These are phyloP conservation scores for Paraconiothyrium brasiliense DNA, from an alignment of 2,329 filamentous ascomycete genomes.

Conservation along the genomic window DNA sequence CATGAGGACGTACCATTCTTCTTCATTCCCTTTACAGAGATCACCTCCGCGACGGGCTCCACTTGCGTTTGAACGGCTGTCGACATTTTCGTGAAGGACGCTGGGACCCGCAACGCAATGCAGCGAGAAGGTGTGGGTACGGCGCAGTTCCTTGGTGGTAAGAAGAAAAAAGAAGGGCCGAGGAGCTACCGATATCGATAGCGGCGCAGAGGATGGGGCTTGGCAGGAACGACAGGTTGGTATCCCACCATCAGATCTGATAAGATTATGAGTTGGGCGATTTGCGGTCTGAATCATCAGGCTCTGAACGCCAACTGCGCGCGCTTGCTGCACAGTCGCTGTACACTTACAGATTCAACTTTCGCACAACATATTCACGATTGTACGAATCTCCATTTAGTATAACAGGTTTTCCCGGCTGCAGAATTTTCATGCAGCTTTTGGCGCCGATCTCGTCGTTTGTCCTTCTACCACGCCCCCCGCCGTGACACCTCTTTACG, in stretches of 20 bases:
- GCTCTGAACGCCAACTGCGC: slow-evolving; percentile 7
- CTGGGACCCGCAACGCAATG: slow-evolving; percentile 13
- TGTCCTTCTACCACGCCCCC: slow-evolving; percentile 30
- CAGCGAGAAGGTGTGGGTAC: not conserved
- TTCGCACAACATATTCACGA: slow-evolving; percentile 29
- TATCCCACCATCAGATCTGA: slow-evolving; percentile 44
- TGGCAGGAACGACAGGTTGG: slow-evolving; percentile 14
- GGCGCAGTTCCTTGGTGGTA: not conserved
- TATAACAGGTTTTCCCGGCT: slow-evolving; percentile 31
- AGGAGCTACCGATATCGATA: slow-evolving; percentile 21
- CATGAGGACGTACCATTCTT: slow-evolving; percentile 74
- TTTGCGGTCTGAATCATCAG: slow-evolving; percentile 9
- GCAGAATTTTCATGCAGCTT: slow-evolving; percentile 38
- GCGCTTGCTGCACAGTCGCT: slow-evolving; percentile 20
- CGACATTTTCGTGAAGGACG: slow-evolving; percentile 39
- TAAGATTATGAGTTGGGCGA: slow-evolving; percentile 34
- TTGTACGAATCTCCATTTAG: slow-evolving; percentile 25
- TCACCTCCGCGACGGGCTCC: slow-evolving; percentile 47
- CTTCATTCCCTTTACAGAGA: slow-evolving; percentile 69
- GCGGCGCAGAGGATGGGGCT: slow-evolving; percentile 3
- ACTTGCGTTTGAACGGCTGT: slow-evolving; percentile 52
- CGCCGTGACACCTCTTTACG: slow-evolving; percentile 27
- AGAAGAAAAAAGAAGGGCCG: slow-evolving; percentile 16
- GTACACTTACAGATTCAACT: slow-evolving; percentile 21
- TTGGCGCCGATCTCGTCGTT: slow-evolving; percentile 33